phyloP scores from a whole-genome alignment of 2,329 filamentous ascomycete genomes.

The Cladophialophora exuberans region DNA sequence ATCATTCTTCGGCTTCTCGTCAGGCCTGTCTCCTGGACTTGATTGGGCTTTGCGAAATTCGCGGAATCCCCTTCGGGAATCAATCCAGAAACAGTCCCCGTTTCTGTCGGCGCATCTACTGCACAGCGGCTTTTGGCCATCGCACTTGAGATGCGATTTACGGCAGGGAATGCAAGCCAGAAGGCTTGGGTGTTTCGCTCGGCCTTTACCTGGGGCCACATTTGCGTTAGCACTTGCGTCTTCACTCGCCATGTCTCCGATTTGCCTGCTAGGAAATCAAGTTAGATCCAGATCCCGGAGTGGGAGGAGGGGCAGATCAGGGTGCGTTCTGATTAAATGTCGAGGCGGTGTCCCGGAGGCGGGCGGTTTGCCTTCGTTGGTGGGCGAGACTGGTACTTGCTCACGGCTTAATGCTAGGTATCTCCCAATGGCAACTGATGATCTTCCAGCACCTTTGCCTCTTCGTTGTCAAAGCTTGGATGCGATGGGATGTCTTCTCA shows the following conservation, averaged over 20 bases:
- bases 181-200: conserved; percentile 38
- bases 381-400: background rate
- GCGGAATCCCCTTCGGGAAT: conserved; percentile 31
- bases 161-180: conserved; percentile 54
- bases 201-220: conserved; percentile 22
- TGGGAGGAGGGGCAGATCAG: conserved; percentile 1
- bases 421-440: background rate
- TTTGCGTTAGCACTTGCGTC: conserved; percentile 1
- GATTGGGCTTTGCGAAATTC: conserved; percentile 30
- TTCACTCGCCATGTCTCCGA: conserved; percentile 6
- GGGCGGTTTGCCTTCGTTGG: background rate
- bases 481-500: background rate
- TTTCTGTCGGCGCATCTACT: conserved; percentile 65
- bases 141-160: conserved; percentile 74
- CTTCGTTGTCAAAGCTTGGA: background rate
- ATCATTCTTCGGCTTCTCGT: conserved; percentile 15
- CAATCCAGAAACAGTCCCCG: conserved; percentile 58
- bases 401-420: too few relatives aligned
- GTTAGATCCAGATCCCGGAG: background rate
- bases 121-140: conserved; percentile 68
- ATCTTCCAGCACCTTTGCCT: background rate
- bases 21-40: conserved; percentile 8
- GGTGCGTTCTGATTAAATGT: conserved; percentile 3
- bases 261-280: conserved; percentile 5
- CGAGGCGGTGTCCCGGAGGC: background rate